Evolutionary conservation across 2,329 filamentous ascomycete species (phyloP).

Genomic region (Penicillium sumatraense): DNA sequence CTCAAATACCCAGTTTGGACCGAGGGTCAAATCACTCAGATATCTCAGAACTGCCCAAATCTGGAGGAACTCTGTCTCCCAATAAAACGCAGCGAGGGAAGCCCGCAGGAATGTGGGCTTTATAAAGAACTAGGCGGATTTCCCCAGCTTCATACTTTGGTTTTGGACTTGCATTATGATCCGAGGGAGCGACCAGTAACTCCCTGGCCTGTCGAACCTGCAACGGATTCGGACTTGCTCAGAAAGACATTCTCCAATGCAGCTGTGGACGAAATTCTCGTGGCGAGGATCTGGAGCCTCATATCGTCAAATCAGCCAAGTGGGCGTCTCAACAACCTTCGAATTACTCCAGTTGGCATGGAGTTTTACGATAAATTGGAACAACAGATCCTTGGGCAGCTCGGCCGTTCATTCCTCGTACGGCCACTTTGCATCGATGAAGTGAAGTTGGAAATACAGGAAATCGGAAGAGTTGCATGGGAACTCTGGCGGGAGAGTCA

Average conservation of each 20-base stretch:
- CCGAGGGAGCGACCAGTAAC: neutral
- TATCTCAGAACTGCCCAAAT: neutral
- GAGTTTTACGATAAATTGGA: constrained; percentile 4
- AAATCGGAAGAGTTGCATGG: neutral
- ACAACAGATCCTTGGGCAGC: neutral
- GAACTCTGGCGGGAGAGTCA: constrained; percentile 2
- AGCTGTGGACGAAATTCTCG: constrained; percentile 1
- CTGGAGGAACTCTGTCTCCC: neutral
- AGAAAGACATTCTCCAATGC: neutral
- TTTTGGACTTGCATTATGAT: constrained; percentile 1
- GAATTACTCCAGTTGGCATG: neutral
- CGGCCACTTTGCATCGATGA: neutral
- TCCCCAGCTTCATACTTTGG: neutral
- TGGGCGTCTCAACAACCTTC: neutral
- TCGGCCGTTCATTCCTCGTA: neutral
- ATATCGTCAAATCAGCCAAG: neutral
- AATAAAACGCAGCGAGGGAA: neutral
- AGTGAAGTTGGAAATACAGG: neutral
- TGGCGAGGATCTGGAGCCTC: neutral
- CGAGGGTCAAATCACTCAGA: neutral
- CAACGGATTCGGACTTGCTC: neutral
- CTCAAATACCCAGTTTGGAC: constrained; percentile 1
- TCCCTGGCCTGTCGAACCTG: neutral
- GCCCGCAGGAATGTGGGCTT: neutral
- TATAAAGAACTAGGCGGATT: neutral